These are phyloP conservation scores for Brassica rapa DNA, from an alignment of 345 rosid species.

Conservation along the genomic window DNA sequence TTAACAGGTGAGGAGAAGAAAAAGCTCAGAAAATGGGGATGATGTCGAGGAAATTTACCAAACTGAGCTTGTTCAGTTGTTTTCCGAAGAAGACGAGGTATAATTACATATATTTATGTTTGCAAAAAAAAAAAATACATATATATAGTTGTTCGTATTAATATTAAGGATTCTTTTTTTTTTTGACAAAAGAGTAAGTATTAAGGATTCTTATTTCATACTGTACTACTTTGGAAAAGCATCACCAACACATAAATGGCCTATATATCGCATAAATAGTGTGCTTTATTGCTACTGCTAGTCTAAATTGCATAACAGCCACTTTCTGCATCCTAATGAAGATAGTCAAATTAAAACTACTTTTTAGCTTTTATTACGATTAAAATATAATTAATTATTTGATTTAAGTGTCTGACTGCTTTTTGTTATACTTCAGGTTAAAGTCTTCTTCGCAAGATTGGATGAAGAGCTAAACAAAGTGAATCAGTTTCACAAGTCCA, in stretches of 20 bases:
- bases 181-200: not conserved
- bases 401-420: not conserved
- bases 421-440: conserved; percentile 49
- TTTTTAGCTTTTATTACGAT: not conserved
- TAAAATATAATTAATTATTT: not conserved
- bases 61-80: conserved; percentile 84
- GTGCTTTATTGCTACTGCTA: conserved; percentile 29
- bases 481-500: conserved; percentile 74
- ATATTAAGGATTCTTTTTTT: not conserved
- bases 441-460: conserved; percentile 60
- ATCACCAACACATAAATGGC: conserved; percentile 4
- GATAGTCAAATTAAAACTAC: conserved; percentile 6
- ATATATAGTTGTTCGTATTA: not conserved
- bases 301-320: conserved; percentile 18
- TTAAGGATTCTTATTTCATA: not conserved
- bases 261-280: conserved; percentile 7
- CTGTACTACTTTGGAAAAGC: conserved; percentile 1
- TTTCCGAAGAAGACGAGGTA: conserved; percentile 97
- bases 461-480: conserved; percentile 86
- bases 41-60: conserved; percentile 58
- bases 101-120: not conserved
- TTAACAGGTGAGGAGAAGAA: conserved; percentile 58
- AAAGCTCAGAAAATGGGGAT: conserved; percentile 52
- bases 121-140: too few relatives aligned
- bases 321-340: conserved; percentile 15